Base-by-base conservation (phyloP, 2,329 filamentous ascomycete genomes). In the Periconia sp. region DNA sequence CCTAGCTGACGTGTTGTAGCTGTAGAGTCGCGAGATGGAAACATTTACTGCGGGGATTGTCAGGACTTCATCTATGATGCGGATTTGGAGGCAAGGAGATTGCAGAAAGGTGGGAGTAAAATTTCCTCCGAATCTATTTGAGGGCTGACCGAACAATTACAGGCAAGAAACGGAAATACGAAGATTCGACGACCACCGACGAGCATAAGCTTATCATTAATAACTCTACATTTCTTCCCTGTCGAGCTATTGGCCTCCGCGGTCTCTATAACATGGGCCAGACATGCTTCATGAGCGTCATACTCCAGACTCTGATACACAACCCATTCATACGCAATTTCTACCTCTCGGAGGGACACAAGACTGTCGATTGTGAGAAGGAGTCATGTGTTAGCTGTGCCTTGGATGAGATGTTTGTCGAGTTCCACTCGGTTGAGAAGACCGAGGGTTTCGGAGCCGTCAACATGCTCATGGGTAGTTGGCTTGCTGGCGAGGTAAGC, bases 191-290 rank as follows among this genome's bases (percentile, higher is more conserved):
- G 11, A 68, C 59, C 36, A 55, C 66, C 43, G 87, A 92, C 46
- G 88, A 92, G 51, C 84, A 89, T 43, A 79, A 83, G 41, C 91
- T 89, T 58, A 86, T 96, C 52, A 81, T 84, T 28, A 79, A 79
- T 47, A 95, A 96, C 64, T 92, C 91, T 10, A 86, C 82, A 19
- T 82, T 85, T 43, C 86, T 89, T 5, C 88, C 90, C 10, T 96
- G 92, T 65, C 85, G 89, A 43, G 91, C 90, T 13, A 91, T 87
- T 55, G 92, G 94, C 8, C 82, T 96, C 26, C 85, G 94, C 24
- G 92, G 92, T 22, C 87, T 99, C 48, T 96, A 95, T 72, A 99
- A 97, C 64, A 92, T 96, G 68, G 94, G 92, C n/a, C 91, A 95
- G 45, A 97, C 94, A 9, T 99, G 92, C 75, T 99, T 96, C 72